Conservation (phyloP, 768 basidiomycete species). For the Sporobolomyces roseus region DNA sequence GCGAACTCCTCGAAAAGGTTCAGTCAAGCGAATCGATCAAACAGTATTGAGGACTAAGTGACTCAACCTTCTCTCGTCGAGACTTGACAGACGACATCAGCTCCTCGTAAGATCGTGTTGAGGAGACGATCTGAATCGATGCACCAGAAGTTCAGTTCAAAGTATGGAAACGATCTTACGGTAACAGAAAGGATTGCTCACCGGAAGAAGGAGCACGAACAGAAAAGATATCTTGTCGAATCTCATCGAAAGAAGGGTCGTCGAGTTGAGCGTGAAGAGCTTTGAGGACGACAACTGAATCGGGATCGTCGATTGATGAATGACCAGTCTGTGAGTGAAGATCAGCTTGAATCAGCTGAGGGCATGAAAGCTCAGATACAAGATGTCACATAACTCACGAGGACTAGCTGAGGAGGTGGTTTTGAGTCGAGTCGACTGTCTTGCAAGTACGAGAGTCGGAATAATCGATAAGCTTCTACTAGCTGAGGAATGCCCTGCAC, state of each 20-base stretch:
- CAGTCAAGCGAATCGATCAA: not conserved
- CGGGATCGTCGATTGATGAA: conserved; percentile 89
- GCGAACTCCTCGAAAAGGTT: not conserved
- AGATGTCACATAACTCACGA: no score
- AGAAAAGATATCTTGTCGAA: conserved; percentile 58
- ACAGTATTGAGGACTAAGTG: not conserved
- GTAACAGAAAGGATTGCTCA: no score
- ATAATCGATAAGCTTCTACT: conserved; percentile 72
- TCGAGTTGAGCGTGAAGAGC: conserved; percentile 23
- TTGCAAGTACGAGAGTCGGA: conserved; percentile 62
- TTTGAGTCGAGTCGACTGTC: conserved; percentile 3
- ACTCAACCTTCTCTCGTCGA: conserved; percentile 74
- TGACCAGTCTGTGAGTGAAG: conserved; percentile 59
- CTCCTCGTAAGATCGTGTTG: conserved; percentile 81
- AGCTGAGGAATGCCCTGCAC: conserved; percentile 47
- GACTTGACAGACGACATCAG: conserved; percentile 83
- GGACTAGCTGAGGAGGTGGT: conserved; percentile 49
- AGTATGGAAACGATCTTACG: not conserved
- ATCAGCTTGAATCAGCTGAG: no score
- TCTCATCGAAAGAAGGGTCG: not conserved
- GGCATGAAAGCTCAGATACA: no score
- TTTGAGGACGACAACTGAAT: conserved; percentile 55
- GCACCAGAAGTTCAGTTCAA: no score
- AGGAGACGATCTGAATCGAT: conserved; percentile 48
- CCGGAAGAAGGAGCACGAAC: conserved; percentile 66